phyloP scores from a whole-genome alignment of 371 early-diverging fungal genomes.

The Mucor saturninus region DNA sequence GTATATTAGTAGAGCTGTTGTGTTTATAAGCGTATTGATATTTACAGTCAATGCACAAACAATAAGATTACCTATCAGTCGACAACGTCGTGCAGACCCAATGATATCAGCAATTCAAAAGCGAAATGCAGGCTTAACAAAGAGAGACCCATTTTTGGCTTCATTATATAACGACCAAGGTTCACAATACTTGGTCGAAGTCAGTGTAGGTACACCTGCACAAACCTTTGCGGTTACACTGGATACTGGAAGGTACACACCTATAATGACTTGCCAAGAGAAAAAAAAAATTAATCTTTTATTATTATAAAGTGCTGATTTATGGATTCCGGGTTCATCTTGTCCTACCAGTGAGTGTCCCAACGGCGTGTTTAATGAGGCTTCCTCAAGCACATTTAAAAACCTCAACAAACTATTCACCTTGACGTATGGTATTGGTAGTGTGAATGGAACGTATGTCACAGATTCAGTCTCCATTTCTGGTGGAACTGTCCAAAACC shows the following conservation, averaged over 20 bases:
- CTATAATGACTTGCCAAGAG: constrained; percentile 3
- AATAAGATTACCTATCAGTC: constrained; percentile 17
- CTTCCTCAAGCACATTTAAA: constrained; percentile 38
- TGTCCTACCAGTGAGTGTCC: constrained; percentile 48
- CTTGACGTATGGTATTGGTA: constrained; percentile 48
- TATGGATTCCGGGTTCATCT: constrained; percentile 47
- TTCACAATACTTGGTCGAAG: constrained; percentile 39
- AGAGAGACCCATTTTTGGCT: constrained; percentile 22
- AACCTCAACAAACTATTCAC: constrained; percentile 21
- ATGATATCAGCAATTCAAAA: constrained; percentile 22
- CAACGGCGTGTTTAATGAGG: constrained; percentile 32
- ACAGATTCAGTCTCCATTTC: constrained; percentile 45
- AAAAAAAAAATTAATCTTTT: background rate
- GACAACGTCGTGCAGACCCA: constrained; percentile 18
- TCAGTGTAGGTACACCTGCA: constrained; percentile 45
- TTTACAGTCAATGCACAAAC: background rate
- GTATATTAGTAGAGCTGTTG: constrained; percentile 11
- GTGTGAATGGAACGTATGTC: constrained; percentile 46
- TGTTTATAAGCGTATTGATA: constrained; percentile 1
- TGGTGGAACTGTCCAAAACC: constrained; percentile 36
- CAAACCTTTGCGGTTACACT: constrained; percentile 48
- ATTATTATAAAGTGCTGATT: constrained; percentile 41
- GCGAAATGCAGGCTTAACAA: constrained; percentile 5
- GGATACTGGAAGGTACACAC: constrained; percentile 53
- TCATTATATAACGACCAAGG: constrained; percentile 45